These are phyloP conservation scores for Pisolithus tinctorius DNA, from an alignment of 768 basidiomycete genomes.

Conservation along the genomic window DNA sequence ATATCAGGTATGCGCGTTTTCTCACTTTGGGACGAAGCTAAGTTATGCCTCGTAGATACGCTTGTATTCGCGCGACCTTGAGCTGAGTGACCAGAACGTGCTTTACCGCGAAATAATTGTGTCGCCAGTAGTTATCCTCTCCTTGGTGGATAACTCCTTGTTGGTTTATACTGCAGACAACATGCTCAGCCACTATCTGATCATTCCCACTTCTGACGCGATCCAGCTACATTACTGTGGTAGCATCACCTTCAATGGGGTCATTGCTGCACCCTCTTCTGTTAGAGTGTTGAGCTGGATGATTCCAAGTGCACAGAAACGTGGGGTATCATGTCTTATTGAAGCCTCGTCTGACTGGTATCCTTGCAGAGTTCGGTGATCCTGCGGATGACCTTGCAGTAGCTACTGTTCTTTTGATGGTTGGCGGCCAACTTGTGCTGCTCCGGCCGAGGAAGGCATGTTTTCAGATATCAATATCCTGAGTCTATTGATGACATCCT, in stretches of 20 bases:
- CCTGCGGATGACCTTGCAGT: constrained; percentile 88
- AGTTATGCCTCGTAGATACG: constrained; percentile 53
- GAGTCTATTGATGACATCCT: neutral
- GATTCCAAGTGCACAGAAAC: constrained; percentile 88
- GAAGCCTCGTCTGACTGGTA: constrained; percentile 6
- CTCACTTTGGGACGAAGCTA: neutral
- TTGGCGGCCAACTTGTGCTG: constrained; percentile 85
- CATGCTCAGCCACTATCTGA: constrained; percentile 86
- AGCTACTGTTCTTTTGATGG: constrained; percentile 93
- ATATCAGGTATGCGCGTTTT: constrained; percentile 50
- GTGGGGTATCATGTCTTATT: constrained; percentile 39
- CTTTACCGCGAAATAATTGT: constrained; percentile 73
- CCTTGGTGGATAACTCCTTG: constrained; percentile 90
- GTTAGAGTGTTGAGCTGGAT: constrained; percentile 96
- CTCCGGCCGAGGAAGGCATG: constrained; percentile 81
- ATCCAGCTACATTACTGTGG: constrained; percentile 89
- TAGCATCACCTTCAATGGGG: constrained; percentile 89
- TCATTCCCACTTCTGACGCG: constrained; percentile 74
- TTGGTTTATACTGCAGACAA: constrained; percentile 94
- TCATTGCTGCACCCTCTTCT: constrained; percentile 75
- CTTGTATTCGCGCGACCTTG: constrained; percentile 88
- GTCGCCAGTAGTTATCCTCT: constrained; percentile 78
- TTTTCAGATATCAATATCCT: neutral
- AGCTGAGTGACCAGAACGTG: constrained; percentile 75
- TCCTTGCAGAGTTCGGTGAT: constrained; percentile 78